Conservation (phyloP, 2,329 filamentous ascomycete genomes). For the Colletotrichum eleusines region DNA sequence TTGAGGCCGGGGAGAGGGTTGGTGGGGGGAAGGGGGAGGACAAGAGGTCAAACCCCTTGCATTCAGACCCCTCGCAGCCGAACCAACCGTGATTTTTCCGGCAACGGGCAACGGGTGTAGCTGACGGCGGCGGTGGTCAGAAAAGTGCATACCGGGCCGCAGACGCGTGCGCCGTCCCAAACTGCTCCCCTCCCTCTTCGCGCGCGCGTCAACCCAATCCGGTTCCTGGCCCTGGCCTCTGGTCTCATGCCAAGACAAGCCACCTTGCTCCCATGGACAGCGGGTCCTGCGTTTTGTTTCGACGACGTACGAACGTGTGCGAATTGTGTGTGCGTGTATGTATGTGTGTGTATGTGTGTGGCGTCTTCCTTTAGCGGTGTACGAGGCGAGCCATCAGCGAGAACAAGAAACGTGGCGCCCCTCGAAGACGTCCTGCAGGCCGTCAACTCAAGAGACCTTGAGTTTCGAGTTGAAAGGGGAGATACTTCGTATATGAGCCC, state of each 20-base stretch:
- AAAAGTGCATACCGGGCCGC: conserved; percentile 2
- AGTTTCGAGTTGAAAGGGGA: background rate
- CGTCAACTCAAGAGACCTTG: background rate
- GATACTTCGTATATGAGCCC: background rate
- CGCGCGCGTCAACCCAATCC: background rate
- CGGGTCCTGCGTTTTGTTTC: conserved; percentile 4
- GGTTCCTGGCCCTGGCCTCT: background rate
- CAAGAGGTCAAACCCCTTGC: background rate
- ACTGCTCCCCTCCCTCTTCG: too few relatives aligned
- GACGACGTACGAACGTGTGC: background rate
- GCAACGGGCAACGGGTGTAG: background rate
- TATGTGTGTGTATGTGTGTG: background rate
- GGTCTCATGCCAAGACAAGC: conserved; percentile 4
- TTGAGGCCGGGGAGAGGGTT: background rate
- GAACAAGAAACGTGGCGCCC: background rate
- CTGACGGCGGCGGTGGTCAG: background rate
- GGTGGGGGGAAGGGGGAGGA: background rate
- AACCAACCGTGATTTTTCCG: background rate
- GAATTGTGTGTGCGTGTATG: too few relatives aligned
- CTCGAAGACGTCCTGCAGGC: background rate
- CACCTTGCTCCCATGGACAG: background rate
- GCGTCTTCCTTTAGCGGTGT: conserved; percentile 1
- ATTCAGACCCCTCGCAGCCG: background rate
- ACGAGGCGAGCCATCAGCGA: background rate
- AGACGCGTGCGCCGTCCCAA: background rate